Conservation (phyloP, 768 basidiomycete genomes). For the Postia placenta region DNA sequence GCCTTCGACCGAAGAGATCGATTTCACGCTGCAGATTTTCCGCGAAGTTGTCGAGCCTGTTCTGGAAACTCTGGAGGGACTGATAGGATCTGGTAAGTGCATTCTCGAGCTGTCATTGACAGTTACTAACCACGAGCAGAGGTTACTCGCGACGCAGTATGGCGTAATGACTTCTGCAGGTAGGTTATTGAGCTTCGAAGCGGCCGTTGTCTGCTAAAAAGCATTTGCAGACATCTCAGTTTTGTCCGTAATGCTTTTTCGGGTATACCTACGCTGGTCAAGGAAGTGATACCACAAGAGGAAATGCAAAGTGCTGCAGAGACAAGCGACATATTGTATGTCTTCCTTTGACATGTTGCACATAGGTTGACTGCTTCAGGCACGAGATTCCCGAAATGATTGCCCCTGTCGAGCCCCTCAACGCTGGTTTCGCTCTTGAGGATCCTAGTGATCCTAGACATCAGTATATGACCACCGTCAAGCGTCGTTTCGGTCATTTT, state of each 20-base stretch:
- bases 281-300: constrained; percentile 45
- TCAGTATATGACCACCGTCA: constrained; percentile 50
- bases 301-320: constrained; percentile 35
- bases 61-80: constrained; percentile 44
- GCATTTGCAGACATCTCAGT: constrained; percentile 47
- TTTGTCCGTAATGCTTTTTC: constrained; percentile 71
- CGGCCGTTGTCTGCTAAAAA: too few relatives aligned
- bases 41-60: constrained; percentile 60
- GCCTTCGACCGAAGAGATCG: constrained; percentile 63
- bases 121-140: constrained; percentile 23
- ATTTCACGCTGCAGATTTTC: constrained; percentile 68
- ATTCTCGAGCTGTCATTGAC: constrained; percentile 1
- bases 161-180: constrained; percentile 88
- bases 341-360: constrained; percentile 1
- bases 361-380: constrained; percentile 27
- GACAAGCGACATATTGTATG: constrained; percentile 68
- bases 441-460: constrained; percentile 62
- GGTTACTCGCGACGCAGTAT: constrained; percentile 47
- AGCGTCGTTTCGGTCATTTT: constrained; percentile 59
- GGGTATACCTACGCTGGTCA: constrained; percentile 63
- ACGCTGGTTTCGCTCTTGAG: constrained; percentile 60
- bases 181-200: constrained; percentile 22
- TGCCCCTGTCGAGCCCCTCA: constrained; percentile 51
- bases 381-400: constrained; percentile 78
- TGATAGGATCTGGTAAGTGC: constrained; percentile 47